Evolutionary conservation across 257 asterid species (phyloP).

Genomic region (Ajuga chamaepitys): DNA sequence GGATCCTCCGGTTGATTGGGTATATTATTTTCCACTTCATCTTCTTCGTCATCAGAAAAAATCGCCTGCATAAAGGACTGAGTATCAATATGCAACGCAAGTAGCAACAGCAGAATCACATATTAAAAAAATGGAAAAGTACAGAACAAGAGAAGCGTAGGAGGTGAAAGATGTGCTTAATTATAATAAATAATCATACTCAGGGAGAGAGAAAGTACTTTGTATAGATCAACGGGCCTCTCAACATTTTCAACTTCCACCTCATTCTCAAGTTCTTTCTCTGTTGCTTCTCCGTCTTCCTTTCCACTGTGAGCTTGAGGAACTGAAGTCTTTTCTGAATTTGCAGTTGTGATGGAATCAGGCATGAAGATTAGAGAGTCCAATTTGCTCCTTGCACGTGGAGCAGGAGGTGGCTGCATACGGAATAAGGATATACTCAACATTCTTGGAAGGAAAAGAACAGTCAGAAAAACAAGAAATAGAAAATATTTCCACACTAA

Average conservation of each 20-base stretch:
- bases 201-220: slow-evolving; percentile 37
- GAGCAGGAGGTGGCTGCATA: slow-evolving; percentile 86
- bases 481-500: not conserved
- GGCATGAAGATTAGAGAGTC: slow-evolving; percentile 80
- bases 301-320: slow-evolving; percentile 23
- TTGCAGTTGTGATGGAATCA: slow-evolving; percentile 38
- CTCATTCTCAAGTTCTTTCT: slow-evolving; percentile 39
- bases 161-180: not conserved
- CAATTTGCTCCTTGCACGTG: slow-evolving; percentile 81
- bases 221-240: slow-evolving; percentile 93
- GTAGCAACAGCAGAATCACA: not conserved
- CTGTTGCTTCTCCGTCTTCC: slow-evolving; percentile 25
- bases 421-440: not conserved
- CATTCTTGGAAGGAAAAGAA: not conserved
- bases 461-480: not conserved
- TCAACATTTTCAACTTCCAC: slow-evolving; percentile 65
- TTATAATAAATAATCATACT: not conserved
- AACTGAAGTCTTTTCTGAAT: slow-evolving; percentile 30
- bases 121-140: not conserved
- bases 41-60: slow-evolving; percentile 87
- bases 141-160: not conserved
- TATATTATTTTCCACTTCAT: slow-evolving; percentile 42
- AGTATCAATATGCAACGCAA: not conserved
- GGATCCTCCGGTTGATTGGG: slow-evolving; percentile 43
- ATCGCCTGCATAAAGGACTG: slow-evolving; percentile 58